phyloP scores from a whole-genome alignment of 345 rosid species.

The Acer yangbiense region DNA sequence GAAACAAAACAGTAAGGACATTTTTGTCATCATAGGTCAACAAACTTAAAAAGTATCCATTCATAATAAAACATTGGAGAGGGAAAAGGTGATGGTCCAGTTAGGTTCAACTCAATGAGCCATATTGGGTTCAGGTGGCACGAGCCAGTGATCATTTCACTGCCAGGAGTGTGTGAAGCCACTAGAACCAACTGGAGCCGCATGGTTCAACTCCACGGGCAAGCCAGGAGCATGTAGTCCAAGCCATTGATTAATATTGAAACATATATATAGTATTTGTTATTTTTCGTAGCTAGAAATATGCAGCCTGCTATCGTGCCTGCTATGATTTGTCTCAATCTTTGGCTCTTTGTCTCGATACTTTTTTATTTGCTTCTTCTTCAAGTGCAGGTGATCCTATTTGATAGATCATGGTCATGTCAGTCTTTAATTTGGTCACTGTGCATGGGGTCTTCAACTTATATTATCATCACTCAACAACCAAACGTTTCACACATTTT shows the following conservation, averaged over 20 bases:
- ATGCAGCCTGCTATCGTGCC: not conserved
- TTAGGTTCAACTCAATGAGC: too few species aligned
- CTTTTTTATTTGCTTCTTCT: not conserved
- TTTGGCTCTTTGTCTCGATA: too few species aligned
- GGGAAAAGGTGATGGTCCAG: too few species aligned
- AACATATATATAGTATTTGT: too few species aligned
- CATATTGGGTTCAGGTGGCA: not conserved
- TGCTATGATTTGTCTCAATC: not conserved
- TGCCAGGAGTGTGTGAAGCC: slow-evolving; percentile 17
- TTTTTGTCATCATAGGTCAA: too few species aligned
- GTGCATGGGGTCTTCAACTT: slow-evolving; percentile 1
- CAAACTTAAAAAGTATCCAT: too few species aligned
- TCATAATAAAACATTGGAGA: too few species aligned
- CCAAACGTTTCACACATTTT: not conserved
- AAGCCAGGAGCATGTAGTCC: too few species aligned
- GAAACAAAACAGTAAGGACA: too few species aligned
- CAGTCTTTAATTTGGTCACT: not conserved
- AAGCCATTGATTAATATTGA: too few species aligned
- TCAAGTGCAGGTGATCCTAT: not conserved
- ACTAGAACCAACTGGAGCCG: too few species aligned
- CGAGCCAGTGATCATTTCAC: slow-evolving; percentile 42
- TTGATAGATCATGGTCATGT: slow-evolving; percentile 5
- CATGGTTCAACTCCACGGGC: too few species aligned
- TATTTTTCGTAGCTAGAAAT: not conserved
- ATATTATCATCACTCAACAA: not conserved